Evolutionary conservation across 768 basidiomycete genomes (phyloP), one percentile per base, ranked within the genome.

Genomic region (Lentinula guzmanii): DNA sequence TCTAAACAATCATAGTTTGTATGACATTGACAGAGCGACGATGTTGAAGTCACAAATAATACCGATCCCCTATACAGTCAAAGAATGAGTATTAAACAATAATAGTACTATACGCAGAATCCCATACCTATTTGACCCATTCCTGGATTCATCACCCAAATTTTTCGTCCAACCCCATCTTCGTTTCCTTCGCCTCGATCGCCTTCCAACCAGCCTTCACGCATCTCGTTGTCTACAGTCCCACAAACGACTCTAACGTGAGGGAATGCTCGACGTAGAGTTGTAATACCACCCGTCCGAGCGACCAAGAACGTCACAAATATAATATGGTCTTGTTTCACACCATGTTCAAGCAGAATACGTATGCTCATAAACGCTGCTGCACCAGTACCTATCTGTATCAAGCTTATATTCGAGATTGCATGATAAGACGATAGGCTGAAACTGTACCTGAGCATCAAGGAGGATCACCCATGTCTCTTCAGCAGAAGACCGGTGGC

Each of bases 351-450:
- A 16, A 98, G 81, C 9, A 98, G 77, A 10, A 96, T 84, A 33
- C 96, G 89, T 63, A 99, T 91, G 0, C 95, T 89, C 96, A 98
- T 98, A 72, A 98, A 91, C 18, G 89, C 88, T 3, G 92, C 86
- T 0, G 95, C 95, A 4, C 89, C 96, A 0, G 96, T 98, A 5
- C 93, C 94, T 70, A 98, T 93, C 88, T 96, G 65, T 16, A 39
- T 48, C 13, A 18, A 15, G 13, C 18, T 8, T n/a, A 45, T 13
- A 46, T 41, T 24, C 54, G 42, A 28, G 31, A 31, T 53, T 55
- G 45, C 61, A 56, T n/a, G 54, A 31, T 18, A 53, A 53, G 5
- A 39, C 43, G n/a, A 46, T 61, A 24, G 10, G 46, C 35, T 43
- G 11, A 13, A 41, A 24, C 51, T 69, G 16, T 68, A 86, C 91